Percentiles rank a stretch among this genome's conserved stretches.
These are phyloP conservation scores for Aspergillus sp. DNA, from an alignment of 2,329 filamentous ascomycete species.

Conservation along the genomic window DNA sequence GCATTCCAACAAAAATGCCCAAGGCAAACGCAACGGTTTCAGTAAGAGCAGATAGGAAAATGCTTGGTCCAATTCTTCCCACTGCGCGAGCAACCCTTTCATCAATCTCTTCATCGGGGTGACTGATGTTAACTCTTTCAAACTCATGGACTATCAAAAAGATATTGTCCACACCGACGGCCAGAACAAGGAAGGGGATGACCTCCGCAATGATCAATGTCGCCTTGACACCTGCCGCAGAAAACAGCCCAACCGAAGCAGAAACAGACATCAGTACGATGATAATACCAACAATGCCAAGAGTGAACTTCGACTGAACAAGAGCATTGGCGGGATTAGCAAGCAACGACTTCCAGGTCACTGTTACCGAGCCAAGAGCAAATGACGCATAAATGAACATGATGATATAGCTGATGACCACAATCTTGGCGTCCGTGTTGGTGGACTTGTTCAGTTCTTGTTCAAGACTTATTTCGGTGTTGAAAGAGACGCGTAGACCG, in stretches of 20 bases:
- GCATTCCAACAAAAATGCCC: slow-evolving; percentile 94
- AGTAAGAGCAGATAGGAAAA: slow-evolving; percentile 88
- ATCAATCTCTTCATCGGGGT: slow-evolving; percentile 83
- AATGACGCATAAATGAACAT: slow-evolving; percentile 98
- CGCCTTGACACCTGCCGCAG: slow-evolving; percentile 84
- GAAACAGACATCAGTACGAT: slow-evolving; percentile 98
- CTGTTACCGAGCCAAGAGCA: slow-evolving; percentile 80
- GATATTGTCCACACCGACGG: slow-evolving; percentile 97
- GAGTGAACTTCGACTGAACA: slow-evolving; percentile 93
- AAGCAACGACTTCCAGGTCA: slow-evolving; percentile 71
- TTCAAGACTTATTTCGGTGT: slow-evolving; percentile 89
- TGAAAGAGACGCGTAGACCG: slow-evolving; percentile 86
- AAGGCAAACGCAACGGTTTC: slow-evolving; percentile 92
- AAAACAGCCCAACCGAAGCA: slow-evolving; percentile 91
- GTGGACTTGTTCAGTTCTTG: slow-evolving; percentile 96
- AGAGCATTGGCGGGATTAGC: slow-evolving; percentile 78
- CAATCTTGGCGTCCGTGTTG: slow-evolving; percentile 96
- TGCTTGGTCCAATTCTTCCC: slow-evolving; percentile 96
- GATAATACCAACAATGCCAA: slow-evolving; percentile 88
- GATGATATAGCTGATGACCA: slow-evolving; percentile 93
- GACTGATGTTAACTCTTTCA: slow-evolving; percentile 86
- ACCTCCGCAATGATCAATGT: slow-evolving; percentile 98
- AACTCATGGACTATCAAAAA: slow-evolving; percentile 98
- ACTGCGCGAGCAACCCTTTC: slow-evolving; percentile 80
- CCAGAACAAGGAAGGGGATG: slow-evolving; percentile 93